Percentiles rank a stretch among this genome's conserved stretches.
Conservation (phyloP, 2,329 filamentous ascomycete species). For the Botrytis pseudocinerea region DNA sequence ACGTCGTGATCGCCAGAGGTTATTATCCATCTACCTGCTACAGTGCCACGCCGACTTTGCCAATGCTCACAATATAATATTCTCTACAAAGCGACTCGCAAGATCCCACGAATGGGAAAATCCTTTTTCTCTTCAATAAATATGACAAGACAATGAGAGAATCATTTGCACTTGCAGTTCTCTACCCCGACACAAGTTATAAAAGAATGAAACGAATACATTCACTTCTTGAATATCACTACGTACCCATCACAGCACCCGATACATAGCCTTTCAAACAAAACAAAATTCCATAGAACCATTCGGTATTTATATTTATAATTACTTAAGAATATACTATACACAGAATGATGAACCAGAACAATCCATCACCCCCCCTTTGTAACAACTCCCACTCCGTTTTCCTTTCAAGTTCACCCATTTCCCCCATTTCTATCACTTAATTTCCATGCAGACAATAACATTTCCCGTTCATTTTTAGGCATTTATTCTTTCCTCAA, state of each 20-base stretch:
- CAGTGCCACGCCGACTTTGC: background rate
- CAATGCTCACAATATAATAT: background rate
- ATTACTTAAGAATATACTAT: conserved; percentile 11
- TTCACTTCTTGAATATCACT: background rate
- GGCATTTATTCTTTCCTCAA: background rate
- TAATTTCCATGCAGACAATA: background rate
- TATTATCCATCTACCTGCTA: background rate
- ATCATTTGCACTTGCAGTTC: background rate
- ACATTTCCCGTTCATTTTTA: background rate
- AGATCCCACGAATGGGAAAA: background rate
- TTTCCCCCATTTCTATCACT: background rate
- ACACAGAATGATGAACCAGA: background rate
- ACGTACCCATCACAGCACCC: background rate
- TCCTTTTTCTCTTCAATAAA: too few relatives aligned
- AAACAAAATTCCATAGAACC: background rate
- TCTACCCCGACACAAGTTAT: background rate
- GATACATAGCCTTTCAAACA: background rate
- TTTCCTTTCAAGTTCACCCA: background rate
- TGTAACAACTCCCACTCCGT: conserved; percentile 5
- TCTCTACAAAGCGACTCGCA: background rate
- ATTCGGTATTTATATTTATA: conserved; percentile 6
- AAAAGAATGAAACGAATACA: background rate
- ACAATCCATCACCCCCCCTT: background rate
- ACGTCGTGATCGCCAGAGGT: background rate
- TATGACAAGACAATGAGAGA: background rate